Evolutionary conservation across 2,329 filamentous ascomycete species (phyloP).

Genomic region (Pseudogymnoascus sp.): DNA sequence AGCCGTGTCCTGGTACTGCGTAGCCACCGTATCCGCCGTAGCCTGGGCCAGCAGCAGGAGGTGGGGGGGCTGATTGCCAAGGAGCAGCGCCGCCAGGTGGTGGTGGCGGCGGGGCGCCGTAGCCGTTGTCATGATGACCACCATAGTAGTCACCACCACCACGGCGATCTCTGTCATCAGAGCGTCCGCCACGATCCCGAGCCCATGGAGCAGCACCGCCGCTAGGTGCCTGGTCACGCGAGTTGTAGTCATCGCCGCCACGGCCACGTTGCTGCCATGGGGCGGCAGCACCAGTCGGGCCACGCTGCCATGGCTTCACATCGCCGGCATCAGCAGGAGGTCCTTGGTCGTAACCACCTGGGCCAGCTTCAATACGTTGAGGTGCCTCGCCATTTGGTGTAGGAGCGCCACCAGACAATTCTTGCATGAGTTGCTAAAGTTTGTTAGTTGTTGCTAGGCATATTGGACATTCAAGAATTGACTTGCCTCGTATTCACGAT

Average conservation of each 20-base stretch:
- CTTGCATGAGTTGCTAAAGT: conserved; percentile 88
- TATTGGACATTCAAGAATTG: neutral
- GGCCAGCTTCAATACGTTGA: conserved; percentile 80
- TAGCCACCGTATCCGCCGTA: conserved; percentile 44
- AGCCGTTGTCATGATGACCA: conserved; percentile 33
- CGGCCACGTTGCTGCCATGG: conserved; percentile 55
- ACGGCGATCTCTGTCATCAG: conserved; percentile 42
- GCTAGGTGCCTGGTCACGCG: conserved; percentile 26
- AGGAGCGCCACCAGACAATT: conserved; percentile 69
- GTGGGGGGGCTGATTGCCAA: conserved; percentile 36
- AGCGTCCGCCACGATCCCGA: conserved; percentile 43
- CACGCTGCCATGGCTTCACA: conserved; percentile 81
- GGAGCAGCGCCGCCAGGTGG: conserved; percentile 32
- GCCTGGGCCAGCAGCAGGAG: conserved; percentile 37
- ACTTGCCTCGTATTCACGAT: conserved; percentile 88
- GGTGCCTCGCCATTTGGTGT: conserved; percentile 51
- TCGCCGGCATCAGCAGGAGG: conserved; percentile 37
- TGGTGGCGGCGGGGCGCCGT: conserved; percentile 45
- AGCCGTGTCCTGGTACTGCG: conserved; percentile 33
- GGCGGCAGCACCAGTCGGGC: conserved; percentile 73
- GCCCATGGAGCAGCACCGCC: conserved; percentile 52
- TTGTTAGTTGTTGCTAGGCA: conserved; percentile 23
- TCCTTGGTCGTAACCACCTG: conserved; percentile 51
- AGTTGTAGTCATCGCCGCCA: conserved; percentile 34
- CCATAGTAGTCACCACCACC: conserved; percentile 40